Conservation (phyloP, 208 protist genomes). For the Angomonas deanei region DNA sequence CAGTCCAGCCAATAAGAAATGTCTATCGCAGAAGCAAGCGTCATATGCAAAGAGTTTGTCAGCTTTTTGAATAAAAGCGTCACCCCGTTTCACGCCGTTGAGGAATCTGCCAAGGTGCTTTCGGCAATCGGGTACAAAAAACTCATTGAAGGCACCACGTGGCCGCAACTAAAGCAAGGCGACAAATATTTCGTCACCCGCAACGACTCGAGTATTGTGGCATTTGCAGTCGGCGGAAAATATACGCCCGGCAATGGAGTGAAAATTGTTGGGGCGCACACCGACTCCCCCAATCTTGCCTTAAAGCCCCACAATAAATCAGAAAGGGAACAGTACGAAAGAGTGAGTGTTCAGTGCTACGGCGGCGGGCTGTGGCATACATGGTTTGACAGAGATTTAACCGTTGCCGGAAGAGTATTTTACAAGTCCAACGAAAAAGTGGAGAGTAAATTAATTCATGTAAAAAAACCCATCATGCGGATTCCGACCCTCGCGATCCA, state of each 20-base stretch:
- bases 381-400: constrained; percentile 89
- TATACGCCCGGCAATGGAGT: constrained; percentile 81
- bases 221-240: constrained; percentile 94
- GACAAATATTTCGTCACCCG: constrained; percentile 97
- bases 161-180: constrained; percentile 55
- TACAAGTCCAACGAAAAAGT: constrained; percentile 14
- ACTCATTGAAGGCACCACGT: constrained; percentile 55
- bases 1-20: too few relatives aligned
- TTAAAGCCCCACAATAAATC: constrained; percentile 65
- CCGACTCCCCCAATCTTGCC: constrained; percentile 93
- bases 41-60: constrained; percentile 61
- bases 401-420: constrained; percentile 80
- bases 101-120: constrained; percentile 41
- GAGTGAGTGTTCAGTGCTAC: constrained; percentile 81
- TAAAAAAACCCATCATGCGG: constrained; percentile 91
- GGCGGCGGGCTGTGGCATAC: constrained; percentile 88
- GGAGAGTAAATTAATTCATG: constrained; percentile 52
- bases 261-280: constrained; percentile 96
- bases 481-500: constrained; percentile 97
- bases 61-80: constrained; percentile 56
- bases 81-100: constrained; percentile 81
- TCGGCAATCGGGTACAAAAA: constrained; percentile 36
- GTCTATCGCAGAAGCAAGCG: too few relatives aligned
- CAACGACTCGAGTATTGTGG: constrained; percentile 94
- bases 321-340: constrained; percentile 37